Conservation (phyloP, 495 filamentous ascomycete species). For the Bombardia bombarda region DNA sequence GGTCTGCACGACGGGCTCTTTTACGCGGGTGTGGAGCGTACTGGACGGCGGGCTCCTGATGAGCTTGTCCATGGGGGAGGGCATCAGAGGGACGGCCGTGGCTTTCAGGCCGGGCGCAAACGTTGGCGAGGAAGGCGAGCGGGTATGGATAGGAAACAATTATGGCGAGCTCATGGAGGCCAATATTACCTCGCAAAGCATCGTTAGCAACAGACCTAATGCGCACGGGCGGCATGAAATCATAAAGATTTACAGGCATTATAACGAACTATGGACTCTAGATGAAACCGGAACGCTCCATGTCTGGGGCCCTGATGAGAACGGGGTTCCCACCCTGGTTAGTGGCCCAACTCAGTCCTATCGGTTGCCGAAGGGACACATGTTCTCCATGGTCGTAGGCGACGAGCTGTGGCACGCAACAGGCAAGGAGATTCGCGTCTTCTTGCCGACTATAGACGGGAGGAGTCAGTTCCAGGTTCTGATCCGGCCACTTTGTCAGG, state of each 20-base stretch:
- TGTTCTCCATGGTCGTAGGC: slow-evolving; percentile 75
- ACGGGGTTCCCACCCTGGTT: slow-evolving; percentile 63
- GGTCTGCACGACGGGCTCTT: slow-evolving; percentile 74
- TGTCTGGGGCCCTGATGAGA: slow-evolving; percentile 77
- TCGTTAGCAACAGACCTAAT: slow-evolving; percentile 54
- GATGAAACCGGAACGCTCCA: slow-evolving; percentile 85
- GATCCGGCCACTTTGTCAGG: slow-evolving; percentile 56
- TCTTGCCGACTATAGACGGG: slow-evolving; percentile 63
- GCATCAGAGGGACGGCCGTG: slow-evolving; percentile 66
- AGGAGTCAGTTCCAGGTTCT: slow-evolving; percentile 60
- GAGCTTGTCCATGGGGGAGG: slow-evolving; percentile 73
- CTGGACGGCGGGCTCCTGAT: slow-evolving; percentile 71
- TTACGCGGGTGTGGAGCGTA: slow-evolving; percentile 82
- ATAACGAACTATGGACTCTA: slow-evolving; percentile 86
- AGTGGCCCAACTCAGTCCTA: slow-evolving; percentile 55
- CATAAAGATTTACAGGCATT: slow-evolving; percentile 77
- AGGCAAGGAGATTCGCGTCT: slow-evolving; percentile 82
- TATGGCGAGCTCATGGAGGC: slow-evolving; percentile 82
- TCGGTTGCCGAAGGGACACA: slow-evolving; percentile 72
- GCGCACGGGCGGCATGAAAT: slow-evolving; percentile 79
- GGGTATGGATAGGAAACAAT: slow-evolving; percentile 88
- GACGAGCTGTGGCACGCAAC: slow-evolving; percentile 80
- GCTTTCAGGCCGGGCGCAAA: slow-evolving; percentile 73
- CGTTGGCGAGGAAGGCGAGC: slow-evolving; percentile 69
- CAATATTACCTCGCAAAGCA: slow-evolving; percentile 61